phyloP scores from a whole-genome alignment of 768 basidiomycete genomes.

The Hygrophorus pudorinus region DNA sequence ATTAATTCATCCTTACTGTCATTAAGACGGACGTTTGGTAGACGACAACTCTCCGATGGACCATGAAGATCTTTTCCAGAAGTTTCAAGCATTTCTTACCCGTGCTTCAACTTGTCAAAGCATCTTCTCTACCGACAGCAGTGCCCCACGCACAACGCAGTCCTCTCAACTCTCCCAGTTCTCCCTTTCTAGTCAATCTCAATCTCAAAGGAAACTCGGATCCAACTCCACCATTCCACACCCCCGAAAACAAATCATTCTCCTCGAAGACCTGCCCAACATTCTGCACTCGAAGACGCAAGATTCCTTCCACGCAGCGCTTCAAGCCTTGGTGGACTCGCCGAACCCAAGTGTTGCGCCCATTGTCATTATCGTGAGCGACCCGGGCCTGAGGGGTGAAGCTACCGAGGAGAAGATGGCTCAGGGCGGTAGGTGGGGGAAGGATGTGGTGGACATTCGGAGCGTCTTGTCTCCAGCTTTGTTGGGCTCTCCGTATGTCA shows the following conservation, averaged over 20 bases:
- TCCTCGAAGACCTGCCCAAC: slow-evolving; percentile 89
- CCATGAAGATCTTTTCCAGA: slow-evolving; percentile 45
- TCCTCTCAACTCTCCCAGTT: slow-evolving; percentile 9
- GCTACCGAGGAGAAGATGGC: slow-evolving; percentile 36
- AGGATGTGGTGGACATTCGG: slow-evolving; percentile 53
- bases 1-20: not conserved
- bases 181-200: not conserved
- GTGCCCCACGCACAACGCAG: slow-evolving; percentile 7
- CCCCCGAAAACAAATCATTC: slow-evolving; percentile 37
- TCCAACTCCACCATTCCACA: not conserved
- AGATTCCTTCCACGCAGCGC: slow-evolving; percentile 58
- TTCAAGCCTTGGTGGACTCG: slow-evolving; percentile 45
- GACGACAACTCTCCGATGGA: slow-evolving; percentile 14
- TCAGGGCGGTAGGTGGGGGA: slow-evolving; percentile 32
- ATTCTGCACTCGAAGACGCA: slow-evolving; percentile 66
- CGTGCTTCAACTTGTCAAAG: slow-evolving; percentile 54
- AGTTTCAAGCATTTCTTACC: slow-evolving; percentile 67
- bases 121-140: slow-evolving; percentile 27
- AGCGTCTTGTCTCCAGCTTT: slow-evolving; percentile 63
- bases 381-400: slow-evolving; percentile 72
- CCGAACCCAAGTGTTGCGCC: slow-evolving; percentile 37
- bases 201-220: no score
- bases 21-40: not conserved
- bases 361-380: slow-evolving; percentile 74
- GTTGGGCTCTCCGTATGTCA: slow-evolving; percentile 62